A percentile compares a stretch with the other conserved stretches of the same genome.
phyloP scores from a whole-genome alignment of 2,329 filamentous ascomycete species.

The Plenodomus lindquistii region DNA sequence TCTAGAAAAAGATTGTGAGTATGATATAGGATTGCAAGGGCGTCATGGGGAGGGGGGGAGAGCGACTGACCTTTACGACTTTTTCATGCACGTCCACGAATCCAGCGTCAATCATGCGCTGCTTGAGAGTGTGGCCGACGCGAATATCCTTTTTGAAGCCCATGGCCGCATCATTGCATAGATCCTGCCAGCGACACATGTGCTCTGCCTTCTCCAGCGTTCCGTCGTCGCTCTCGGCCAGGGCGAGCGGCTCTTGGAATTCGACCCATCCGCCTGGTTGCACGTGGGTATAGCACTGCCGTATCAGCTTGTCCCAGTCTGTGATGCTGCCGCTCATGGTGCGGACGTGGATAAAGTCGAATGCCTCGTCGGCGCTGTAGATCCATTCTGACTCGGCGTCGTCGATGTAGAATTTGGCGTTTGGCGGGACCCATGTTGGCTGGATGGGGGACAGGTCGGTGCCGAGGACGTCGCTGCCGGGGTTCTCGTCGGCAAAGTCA shows the following conservation, averaged over 20 bases:
- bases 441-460: constrained; percentile 46
- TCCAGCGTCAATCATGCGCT: constrained; percentile 33
- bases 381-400: constrained; percentile 48
- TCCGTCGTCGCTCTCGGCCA: constrained; percentile 38
- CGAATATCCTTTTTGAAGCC: constrained; percentile 34
- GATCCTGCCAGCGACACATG: constrained; percentile 31
- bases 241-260: constrained; percentile 42
- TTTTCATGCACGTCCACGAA: constrained; percentile 42
- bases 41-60: not conserved
- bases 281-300: constrained; percentile 30
- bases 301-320: constrained; percentile 39
- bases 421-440: constrained; percentile 45
- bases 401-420: constrained; percentile 49
- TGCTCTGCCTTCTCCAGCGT: constrained; percentile 29
- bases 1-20: constrained; percentile 16
- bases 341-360: constrained; percentile 42
- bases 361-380: constrained; percentile 36
- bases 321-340: constrained; percentile 34
- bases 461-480: constrained; percentile 39
- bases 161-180: constrained; percentile 33
- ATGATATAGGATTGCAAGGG: not conserved
- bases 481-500: constrained; percentile 44
- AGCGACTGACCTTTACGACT: constrained; percentile 34
- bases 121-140: constrained; percentile 26
- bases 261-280: constrained; percentile 42